phyloP scores from a whole-genome alignment of 306 rosid genomes.

The Senna siamea region DNA sequence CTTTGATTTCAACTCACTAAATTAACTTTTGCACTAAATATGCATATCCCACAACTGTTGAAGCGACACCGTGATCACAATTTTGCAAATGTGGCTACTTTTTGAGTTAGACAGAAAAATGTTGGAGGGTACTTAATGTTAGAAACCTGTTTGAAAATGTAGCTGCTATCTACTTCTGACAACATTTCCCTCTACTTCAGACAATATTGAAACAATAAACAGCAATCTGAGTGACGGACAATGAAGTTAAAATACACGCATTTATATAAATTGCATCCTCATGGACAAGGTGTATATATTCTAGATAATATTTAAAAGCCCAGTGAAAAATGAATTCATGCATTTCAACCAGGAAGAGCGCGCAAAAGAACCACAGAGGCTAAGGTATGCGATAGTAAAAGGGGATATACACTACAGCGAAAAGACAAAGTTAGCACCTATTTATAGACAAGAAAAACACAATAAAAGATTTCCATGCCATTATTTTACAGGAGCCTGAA shows the following conservation, averaged over 20 bases:
- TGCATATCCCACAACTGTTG: no score
- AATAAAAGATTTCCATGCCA: slow-evolving; percentile 33
- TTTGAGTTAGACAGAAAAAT: no score
- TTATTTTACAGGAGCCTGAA: slow-evolving; percentile 56
- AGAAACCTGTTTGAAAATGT: no score
- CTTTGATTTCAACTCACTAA: neutral
- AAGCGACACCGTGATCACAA: neutral
- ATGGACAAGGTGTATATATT: neutral
- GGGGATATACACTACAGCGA: slow-evolving; percentile 6
- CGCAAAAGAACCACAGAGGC: neutral
- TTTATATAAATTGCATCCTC: neutral
- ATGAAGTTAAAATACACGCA: neutral
- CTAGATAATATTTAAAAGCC: neutral
- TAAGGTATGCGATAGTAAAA: neutral
- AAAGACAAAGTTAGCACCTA: slow-evolving; percentile 14
- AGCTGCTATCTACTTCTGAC: no score
- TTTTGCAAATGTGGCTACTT: neutral
- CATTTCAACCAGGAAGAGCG: slow-evolving; percentile 11
- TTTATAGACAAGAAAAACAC: slow-evolving; percentile 6
- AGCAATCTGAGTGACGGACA: neutral
- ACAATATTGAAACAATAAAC: neutral
- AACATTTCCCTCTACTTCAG: neutral
- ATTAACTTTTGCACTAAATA: no score
- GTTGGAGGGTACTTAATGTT: no score
- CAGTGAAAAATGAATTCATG: neutral